Evolutionary conservation across 176 grass and related monocot genomes (phyloP).

Genomic region (Phoenix dactylifera): DNA sequence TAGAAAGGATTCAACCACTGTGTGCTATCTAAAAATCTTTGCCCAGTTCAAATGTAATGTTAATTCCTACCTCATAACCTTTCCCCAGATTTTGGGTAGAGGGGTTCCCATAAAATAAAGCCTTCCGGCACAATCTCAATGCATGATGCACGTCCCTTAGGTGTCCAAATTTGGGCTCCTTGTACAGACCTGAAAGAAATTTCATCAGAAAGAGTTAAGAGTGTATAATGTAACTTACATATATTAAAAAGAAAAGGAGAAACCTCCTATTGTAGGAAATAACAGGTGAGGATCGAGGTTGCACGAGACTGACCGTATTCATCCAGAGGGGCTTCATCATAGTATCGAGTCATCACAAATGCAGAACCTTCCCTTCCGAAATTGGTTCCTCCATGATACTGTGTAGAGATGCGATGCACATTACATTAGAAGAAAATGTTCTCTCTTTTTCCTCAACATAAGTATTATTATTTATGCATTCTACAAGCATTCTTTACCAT

Average conservation of each 20-base stretch:
- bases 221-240: neutral
- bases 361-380: conserved; percentile 56
- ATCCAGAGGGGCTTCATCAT: conserved; percentile 84
- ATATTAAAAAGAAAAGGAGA: neutral
- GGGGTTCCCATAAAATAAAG: conserved; percentile 44
- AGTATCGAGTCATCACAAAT: conserved; percentile 74
- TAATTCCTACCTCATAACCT: conserved; percentile 51
- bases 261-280: neutral
- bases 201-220: neutral
- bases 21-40: no score
- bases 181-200: conserved; percentile 46
- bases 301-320: conserved; percentile 48
- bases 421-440: no score
- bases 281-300: neutral
- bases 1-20: no score
- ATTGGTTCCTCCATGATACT: conserved; percentile 96
- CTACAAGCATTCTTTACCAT: conserved; percentile 37
- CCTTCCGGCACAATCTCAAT: conserved; percentile 58
- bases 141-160: conserved; percentile 64
- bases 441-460: neutral
- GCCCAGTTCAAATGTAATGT: neutral
- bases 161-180: conserved; percentile 90
- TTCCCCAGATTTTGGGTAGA: conserved; percentile 27
- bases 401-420: neutral
- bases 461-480: no score